Conservation (phyloP, 2,329 filamentous ascomycete genomes). For the Gaeumannomyces tritici region DNA sequence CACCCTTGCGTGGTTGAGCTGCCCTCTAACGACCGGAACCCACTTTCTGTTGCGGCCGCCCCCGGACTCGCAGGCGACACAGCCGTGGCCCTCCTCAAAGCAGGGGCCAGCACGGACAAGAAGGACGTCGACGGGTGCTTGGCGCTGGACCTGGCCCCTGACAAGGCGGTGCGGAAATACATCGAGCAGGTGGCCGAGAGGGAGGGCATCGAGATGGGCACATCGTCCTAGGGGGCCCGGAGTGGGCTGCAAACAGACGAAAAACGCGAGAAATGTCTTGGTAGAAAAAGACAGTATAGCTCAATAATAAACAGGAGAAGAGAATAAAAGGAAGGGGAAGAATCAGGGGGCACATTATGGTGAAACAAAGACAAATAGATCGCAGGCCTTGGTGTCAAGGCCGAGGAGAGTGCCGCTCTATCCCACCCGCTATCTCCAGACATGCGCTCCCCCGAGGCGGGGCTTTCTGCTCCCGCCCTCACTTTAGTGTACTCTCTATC, state of each 20-base stretch:
- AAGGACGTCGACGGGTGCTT: slow-evolving; percentile 61
- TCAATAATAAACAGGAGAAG: slow-evolving; percentile 1
- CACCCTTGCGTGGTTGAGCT: neutral
- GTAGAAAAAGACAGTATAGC: too few relatives aligned
- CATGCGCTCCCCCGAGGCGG: neutral
- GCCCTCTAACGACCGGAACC: neutral
- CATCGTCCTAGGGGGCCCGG: neutral
- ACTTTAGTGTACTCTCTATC: slow-evolving; percentile 64
- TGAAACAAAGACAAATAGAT: neutral
- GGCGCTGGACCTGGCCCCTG: slow-evolving; percentile 76
- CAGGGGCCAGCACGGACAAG: slow-evolving; percentile 74
- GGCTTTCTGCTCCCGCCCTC: neutral
- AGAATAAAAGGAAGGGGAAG: neutral
- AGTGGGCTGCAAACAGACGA: neutral
- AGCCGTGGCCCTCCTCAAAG: slow-evolving; percentile 72
- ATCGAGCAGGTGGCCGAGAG: slow-evolving; percentile 70
- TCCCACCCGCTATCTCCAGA: neutral
- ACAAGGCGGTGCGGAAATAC: slow-evolving; percentile 70
- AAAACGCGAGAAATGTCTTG: neutral
- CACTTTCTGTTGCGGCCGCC: too few relatives aligned
- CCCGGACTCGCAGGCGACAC: slow-evolving; percentile 51
- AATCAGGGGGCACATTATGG: neutral
- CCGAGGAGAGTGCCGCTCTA: neutral
- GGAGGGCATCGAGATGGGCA: slow-evolving; percentile 62
- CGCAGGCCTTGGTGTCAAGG: slow-evolving; percentile 1